phyloP scores from a whole-genome alignment of 2,329 filamentous ascomycete species.

The Nemania serpens region DNA sequence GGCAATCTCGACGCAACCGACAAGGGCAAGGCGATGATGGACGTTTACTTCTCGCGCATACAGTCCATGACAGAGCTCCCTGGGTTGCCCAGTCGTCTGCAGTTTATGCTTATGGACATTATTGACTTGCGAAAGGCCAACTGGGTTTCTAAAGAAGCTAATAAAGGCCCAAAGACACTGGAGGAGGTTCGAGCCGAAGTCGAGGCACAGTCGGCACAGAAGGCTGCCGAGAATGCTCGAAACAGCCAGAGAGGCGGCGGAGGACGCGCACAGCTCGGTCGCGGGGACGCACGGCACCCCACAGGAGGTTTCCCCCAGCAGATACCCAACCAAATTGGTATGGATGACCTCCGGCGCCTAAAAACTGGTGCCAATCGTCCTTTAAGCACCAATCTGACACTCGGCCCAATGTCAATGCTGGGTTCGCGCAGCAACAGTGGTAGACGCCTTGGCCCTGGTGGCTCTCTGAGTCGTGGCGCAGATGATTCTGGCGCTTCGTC shows the following conservation, averaged over 20 bases:
- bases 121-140: constrained; percentile 76
- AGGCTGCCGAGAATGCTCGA: constrained; percentile 74
- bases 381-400: constrained; percentile 64
- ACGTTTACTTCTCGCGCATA: constrained; percentile 91
- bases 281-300: constrained; percentile 86
- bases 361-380: constrained; percentile 65
- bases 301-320: constrained; percentile 73
- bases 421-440: constrained; percentile 90
- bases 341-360: constrained; percentile 88
- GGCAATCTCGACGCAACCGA: constrained; percentile 81
- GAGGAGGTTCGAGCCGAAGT: constrained; percentile 85
- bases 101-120: constrained; percentile 97
- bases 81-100: constrained; percentile 82
- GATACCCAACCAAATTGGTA: constrained; percentile 83
- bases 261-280: constrained; percentile 74
- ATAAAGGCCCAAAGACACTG: constrained; percentile 97
- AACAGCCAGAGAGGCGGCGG: constrained; percentile 69
- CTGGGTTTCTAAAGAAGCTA: constrained; percentile 86
- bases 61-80: constrained; percentile 78
- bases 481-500: constrained; percentile 90
- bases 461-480: constrained; percentile 71
- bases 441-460: constrained; percentile 76
- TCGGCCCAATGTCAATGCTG: constrained; percentile 88
- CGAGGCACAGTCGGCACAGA: constrained; percentile 77
- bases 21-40: constrained; percentile 85